These are phyloP conservation scores for Euphrasia arctica DNA, from an alignment of 305 asterid species.

Conservation along the genomic window DNA sequence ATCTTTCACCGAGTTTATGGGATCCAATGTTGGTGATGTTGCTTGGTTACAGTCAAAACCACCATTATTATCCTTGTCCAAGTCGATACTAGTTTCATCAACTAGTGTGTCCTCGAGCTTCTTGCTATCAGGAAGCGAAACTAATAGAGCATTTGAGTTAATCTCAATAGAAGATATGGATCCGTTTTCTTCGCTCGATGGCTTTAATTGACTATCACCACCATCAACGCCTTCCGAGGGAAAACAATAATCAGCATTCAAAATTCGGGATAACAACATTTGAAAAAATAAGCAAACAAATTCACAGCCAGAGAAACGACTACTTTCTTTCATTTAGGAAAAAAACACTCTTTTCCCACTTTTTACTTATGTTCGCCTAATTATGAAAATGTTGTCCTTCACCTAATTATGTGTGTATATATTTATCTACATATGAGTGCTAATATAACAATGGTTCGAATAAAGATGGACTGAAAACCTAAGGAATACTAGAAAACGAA, in stretches of 20 bases:
- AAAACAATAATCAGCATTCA: slow-evolving; percentile 15
- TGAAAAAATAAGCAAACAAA: not conserved
- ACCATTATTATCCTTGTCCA: slow-evolving; percentile 27
- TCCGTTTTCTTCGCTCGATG: slow-evolving; percentile 27
- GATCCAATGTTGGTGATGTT: slow-evolving; percentile 25
- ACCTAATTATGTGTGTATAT: too few species aligned
- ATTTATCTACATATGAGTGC: too few species aligned
- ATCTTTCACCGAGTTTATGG: slow-evolving; percentile 17
- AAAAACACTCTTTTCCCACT: not conserved
- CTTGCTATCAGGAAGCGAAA: slow-evolving; percentile 24
- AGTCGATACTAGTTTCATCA: slow-evolving; percentile 27
- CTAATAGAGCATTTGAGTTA: slow-evolving; percentile 23
- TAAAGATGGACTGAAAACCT: too few species aligned
- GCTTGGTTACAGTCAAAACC: slow-evolving; percentile 24
- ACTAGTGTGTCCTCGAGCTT: slow-evolving; percentile 26
- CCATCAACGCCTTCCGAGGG: slow-evolving; percentile 29
- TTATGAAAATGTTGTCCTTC: too few species aligned
- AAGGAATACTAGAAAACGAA: not conserved
- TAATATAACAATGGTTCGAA: too few species aligned
- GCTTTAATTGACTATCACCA: slow-evolving; percentile 29
- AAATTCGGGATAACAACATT: not conserved
- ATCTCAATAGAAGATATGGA: slow-evolving; percentile 23
- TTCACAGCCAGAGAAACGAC: slow-evolving; percentile 1
- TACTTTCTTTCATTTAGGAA: not conserved
- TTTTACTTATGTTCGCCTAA: too few species aligned